Percentiles rank a stretch among this genome's conserved stretches.
These are phyloP conservation scores for Raddia distichophylla DNA, from an alignment of 176 grass and related monocot genomes.

Conservation along the genomic window DNA sequence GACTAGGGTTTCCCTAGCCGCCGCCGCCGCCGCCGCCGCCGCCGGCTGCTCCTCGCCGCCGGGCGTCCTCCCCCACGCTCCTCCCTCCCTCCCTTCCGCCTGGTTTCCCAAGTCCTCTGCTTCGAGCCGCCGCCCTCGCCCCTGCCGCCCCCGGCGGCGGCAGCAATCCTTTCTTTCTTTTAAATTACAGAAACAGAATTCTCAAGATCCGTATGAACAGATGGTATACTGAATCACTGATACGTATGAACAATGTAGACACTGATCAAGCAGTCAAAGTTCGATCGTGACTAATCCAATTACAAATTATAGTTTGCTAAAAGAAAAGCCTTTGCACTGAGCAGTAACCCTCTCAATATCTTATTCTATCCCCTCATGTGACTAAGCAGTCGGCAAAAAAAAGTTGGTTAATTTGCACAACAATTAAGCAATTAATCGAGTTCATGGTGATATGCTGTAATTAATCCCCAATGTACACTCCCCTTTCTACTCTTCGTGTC, in stretches of 20 bases:
- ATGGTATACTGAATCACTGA: not conserved
- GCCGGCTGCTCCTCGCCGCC: too few species aligned
- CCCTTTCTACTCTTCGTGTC: not conserved
- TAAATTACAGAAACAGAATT: not conserved
- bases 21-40: too few species aligned
- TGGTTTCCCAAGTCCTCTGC: too few species aligned
- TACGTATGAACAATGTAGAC: not conserved
- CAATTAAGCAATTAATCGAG: not conserved
- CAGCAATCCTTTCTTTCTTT: too few species aligned
- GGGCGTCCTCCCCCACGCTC: too few species aligned
- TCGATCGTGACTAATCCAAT: not conserved
- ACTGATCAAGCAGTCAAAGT: not conserved
- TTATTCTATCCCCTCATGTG: not conserved
- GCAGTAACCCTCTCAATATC: not conserved
- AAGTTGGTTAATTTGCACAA: not conserved
- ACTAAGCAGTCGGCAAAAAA: constrained; percentile 6
- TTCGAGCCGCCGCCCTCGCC: too few species aligned
- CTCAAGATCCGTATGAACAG: not conserved
- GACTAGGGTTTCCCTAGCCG: too few species aligned
- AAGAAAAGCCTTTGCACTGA: not conserved
- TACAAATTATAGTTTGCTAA: not conserved
- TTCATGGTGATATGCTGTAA: not conserved
- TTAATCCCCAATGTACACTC: constrained; percentile 21
- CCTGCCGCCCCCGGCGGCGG: too few species aligned
- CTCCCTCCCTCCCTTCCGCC: too few species aligned